A percentile compares a stretch with the other conserved stretches of the same genome.
These are phyloP conservation scores for Penstemon eatonii DNA, from an alignment of 257 asterid species.

Conservation along the genomic window DNA sequence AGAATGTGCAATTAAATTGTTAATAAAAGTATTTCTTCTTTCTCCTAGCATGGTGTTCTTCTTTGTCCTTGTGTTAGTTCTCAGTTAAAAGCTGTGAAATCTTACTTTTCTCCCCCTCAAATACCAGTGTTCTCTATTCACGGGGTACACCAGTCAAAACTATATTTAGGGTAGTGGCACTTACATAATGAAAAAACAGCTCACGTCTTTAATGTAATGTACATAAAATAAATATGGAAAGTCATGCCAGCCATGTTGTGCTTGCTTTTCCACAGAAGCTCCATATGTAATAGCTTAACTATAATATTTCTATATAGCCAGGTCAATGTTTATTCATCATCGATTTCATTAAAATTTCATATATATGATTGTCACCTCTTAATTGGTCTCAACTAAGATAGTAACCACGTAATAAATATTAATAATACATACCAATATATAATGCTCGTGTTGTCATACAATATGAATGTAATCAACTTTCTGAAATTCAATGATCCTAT, in stretches of 20 bases:
- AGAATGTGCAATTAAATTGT: too few relatives aligned
- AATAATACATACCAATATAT: not conserved
- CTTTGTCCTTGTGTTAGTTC: too few relatives aligned
- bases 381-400: slow-evolving; percentile 6
- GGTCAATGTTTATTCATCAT: not conserved
- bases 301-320: not conserved
- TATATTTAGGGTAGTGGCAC: too few relatives aligned
- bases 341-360: not conserved
- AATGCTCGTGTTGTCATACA: not conserved
- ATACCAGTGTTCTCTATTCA: too few relatives aligned
- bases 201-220: too few relatives aligned
- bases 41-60: too few relatives aligned
- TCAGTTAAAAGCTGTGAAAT: too few relatives aligned
- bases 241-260: not conserved
- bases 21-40: too few relatives aligned
- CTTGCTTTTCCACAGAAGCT: slow-evolving; percentile 3
- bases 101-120: too few relatives aligned
- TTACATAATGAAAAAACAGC: too few relatives aligned
- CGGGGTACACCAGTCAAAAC: too few relatives aligned
- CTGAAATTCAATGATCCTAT: not conserved
- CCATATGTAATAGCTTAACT: not conserved
- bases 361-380: slow-evolving; percentile 10
- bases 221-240: too few relatives aligned
- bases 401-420: slow-evolving; percentile 4
- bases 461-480: slow-evolving; percentile 21